Evolutionary conservation across 176 grass and related monocot species (phyloP), one percentile per base, ranked within the genome.

Genomic region (Eremochloa ophiuroides): DNA sequence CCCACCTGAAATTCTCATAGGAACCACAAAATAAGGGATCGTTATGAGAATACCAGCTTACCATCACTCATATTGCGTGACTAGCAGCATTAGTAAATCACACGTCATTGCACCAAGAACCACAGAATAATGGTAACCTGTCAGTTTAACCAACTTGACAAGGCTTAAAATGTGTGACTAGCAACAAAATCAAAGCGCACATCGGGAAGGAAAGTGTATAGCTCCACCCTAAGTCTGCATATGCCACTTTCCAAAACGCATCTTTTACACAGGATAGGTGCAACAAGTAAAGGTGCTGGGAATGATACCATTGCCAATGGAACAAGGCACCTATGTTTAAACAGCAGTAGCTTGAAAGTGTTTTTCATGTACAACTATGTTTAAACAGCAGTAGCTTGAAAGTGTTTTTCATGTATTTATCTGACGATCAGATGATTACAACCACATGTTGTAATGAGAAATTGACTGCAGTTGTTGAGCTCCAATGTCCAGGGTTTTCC

Each of bases 161-260:
- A 83, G 39, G 81, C 33, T 75, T 72, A 37, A 84, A 75, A 61
- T 88, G 87, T 69, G 87, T 84, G 81, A 88, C 61, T 39, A 84
- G 61, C 38, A 80, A 84, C 22, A 83, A 58, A 41, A 59, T 48
- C 7, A 6, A 12, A 43, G 46, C 23, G 30, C 28, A 41, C 60
- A 46, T 62, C 55, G 16, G 51, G 28, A 30, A 88, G 61, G 47
- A 69, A 68, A 79, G 75, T 23, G 39, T 31, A 41, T 2, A 33
- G 61, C 27, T 37, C 58, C 34, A 42, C 31, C 46, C 48, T 27
- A 62, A 27, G 50, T 56, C 33, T 74, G 23, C 63, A 42, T n/a
- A 61, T 61, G 69, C 4, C 39, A 71, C 59, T 88, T 88, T 71
- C 26, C 27, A 28, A 35, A 64, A 64, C 42, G 20, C 14, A 71